A percentile compares a stretch with the other conserved stretches of the same genome.
Evolutionary conservation across 2,329 filamentous ascomycete species (phyloP).

Genomic region (Calcarisporium arbuscula): DNA sequence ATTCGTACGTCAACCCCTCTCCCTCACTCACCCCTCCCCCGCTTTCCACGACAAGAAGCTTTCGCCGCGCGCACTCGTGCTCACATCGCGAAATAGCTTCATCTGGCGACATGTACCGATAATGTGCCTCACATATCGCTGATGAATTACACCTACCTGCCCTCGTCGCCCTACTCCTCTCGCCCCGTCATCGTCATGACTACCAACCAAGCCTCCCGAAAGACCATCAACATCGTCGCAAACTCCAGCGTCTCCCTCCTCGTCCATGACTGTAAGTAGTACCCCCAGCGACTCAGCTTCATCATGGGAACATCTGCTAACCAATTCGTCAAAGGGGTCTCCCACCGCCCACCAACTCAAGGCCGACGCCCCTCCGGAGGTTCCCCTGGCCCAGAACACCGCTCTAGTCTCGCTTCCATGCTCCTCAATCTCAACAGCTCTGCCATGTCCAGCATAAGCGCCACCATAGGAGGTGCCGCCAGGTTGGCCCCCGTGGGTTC

Average conservation of each 20-base stretch:
- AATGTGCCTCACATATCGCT: conserved; percentile 87
- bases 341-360: conserved; percentile 77
- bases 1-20: conserved; percentile 58
- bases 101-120: conserved; percentile 83
- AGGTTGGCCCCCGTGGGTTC: conserved; percentile 64
- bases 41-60: background rate
- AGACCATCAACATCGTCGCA: conserved; percentile 71
- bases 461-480: conserved; percentile 88
- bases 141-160: conserved; percentile 99
- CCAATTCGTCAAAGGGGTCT: conserved; percentile 56
- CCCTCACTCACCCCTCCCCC: conserved; percentile 12
- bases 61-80: background rate
- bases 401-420: conserved; percentile 73
- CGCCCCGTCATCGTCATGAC: conserved; percentile 94
- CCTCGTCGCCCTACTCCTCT: conserved; percentile 61
- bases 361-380: conserved; percentile 51
- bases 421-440: conserved; percentile 88
- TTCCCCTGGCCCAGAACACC: conserved; percentile 57
- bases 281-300: conserved; percentile 2
- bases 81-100: conserved; percentile 54
- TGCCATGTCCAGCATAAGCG: conserved; percentile 80
- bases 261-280: conserved; percentile 75
- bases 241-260: conserved; percentile 88
- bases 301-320: background rate
- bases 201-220: conserved; percentile 71